Evolutionary conservation across 805 yeast genomes (phyloP).

Genomic region (Isabelozyma heimii): DNA sequence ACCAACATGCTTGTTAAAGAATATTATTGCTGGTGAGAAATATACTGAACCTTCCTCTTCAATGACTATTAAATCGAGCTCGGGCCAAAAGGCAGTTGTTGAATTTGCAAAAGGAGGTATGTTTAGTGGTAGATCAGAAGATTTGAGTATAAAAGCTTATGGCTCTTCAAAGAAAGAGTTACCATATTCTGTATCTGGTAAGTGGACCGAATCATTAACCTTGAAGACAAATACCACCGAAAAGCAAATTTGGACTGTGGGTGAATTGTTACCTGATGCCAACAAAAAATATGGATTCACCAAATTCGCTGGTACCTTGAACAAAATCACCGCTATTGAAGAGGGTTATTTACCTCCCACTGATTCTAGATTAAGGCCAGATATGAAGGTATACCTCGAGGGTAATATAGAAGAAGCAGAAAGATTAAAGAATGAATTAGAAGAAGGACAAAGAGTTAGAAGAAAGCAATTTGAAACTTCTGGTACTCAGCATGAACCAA

Average conservation of each 20-base stretch:
- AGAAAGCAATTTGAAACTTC: slow-evolving; percentile 55
- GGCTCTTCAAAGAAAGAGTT: slow-evolving; percentile 33
- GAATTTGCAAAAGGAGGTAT: slow-evolving; percentile 80
- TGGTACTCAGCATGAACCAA: slow-evolving; percentile 50
- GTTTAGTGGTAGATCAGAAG: slow-evolving; percentile 82
- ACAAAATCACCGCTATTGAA: slow-evolving; percentile 75
- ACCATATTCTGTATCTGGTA: slow-evolving; percentile 57
- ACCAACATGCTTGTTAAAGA: slow-evolving; percentile 80
- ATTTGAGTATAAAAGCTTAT: slow-evolving; percentile 44
- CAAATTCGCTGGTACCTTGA: slow-evolving; percentile 73
- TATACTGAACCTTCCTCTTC: slow-evolving; percentile 82
- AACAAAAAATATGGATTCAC: slow-evolving; percentile 82
- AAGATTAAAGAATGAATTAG: slow-evolving; percentile 60
- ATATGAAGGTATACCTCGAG: slow-evolving; percentile 66
- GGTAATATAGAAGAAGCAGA: slow-evolving; percentile 77
- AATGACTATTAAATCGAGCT: slow-evolving; percentile 62
- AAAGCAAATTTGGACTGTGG: slow-evolving; percentile 66
- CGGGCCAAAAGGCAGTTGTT: slow-evolving; percentile 67
- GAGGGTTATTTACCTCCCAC: slow-evolving; percentile 67
- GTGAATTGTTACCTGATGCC: slow-evolving; percentile 56
- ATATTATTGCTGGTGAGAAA: slow-evolving; percentile 91
- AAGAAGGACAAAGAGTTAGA: slow-evolving; percentile 76
- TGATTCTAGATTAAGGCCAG: slow-evolving; percentile 90
- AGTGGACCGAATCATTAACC: slow-evolving; percentile 75
- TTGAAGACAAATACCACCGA: slow-evolving; percentile 42